phyloP scores from a whole-genome alignment of 2,329 filamentous ascomycete species.

The Sporothrix humicola region DNA sequence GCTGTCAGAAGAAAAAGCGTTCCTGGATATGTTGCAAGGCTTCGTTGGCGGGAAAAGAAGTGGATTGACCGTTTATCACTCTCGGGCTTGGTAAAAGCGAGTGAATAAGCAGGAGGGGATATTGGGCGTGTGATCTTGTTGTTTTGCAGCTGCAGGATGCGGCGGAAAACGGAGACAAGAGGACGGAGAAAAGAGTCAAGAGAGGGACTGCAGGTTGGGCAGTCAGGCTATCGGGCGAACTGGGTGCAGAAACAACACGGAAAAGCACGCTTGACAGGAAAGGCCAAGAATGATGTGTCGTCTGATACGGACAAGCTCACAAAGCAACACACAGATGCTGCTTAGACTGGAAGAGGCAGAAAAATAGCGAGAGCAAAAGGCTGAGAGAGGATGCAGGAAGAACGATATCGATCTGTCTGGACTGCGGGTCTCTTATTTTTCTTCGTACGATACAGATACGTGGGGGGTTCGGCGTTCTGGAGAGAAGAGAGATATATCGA shows the following conservation, averaged over 20 bases:
- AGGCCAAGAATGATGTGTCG: conserved; percentile 5
- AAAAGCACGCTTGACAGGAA: conserved; percentile 12
- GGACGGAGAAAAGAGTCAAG: neutral
- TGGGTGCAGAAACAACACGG: conserved; percentile 10
- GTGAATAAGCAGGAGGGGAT: conserved; percentile 19
- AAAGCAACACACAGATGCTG: conserved; percentile 16
- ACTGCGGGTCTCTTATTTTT: conserved; percentile 1
- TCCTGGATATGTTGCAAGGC: conserved; percentile 16
- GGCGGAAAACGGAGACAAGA: neutral
- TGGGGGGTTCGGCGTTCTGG: neutral
- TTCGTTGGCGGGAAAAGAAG: conserved; percentile 1
- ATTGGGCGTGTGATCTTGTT: neutral
- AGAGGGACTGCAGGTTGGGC: conserved; percentile 17
- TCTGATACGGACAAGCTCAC: conserved; percentile 22
- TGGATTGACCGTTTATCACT: conserved; percentile 18
- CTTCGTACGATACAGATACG: conserved; percentile 29
- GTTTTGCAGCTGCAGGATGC: conserved; percentile 24
- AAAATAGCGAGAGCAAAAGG: conserved; percentile 19
- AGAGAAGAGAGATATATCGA: neutral
- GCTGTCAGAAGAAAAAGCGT: neutral
- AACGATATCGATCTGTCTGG: neutral
- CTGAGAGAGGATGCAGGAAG: conserved; percentile 11
- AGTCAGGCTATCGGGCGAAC: conserved; percentile 12
- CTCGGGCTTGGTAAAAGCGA: conserved; percentile 2
- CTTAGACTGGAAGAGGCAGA: neutral